Evolutionary conservation across 257 asterid species (phyloP), one percentile per base, ranked within the genome.

Genomic region (Anisodus tanguticus): DNA sequence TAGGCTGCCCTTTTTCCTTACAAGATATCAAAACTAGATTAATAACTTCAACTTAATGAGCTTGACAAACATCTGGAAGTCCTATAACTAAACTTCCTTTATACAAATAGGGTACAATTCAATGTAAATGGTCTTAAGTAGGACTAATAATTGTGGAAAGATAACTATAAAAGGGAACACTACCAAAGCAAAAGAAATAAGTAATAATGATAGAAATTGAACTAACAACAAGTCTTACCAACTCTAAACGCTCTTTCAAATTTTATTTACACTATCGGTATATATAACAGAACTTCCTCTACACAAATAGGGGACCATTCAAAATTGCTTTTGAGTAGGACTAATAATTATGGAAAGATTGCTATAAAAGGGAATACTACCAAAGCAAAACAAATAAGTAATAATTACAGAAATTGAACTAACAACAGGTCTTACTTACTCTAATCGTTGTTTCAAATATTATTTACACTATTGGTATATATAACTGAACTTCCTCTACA

Each of bases 321-420:
- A 22, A n/a, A 16, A 71, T 9, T 71, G 58, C 9, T 45, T 13
- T 9, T 45, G 58, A 45, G 57, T 9, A 43, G 37, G 80, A 35
- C 26, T 35, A 76, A 76, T 47, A 53, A 53, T 13, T 76, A 8
- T 76, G 62, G 63, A 76, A 76, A 53, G 63, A 51, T 53, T 51
- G 64, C 26, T 22, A 22, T 22, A 22, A 22, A 22, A 22, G 26
- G 26, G 26, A 67, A 67, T 35, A 35, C 62, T 22, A 81, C 45
- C 49, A 81, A 81, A 43, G 63, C 6, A 53, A 81, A 81, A 62
- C 10, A 17, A 63, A 63, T 51, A 66, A 22, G 12, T 63, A 59
- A 43, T 53, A 71, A 4, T 47, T 22, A 49, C 6, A 74, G 80
- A 74, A 19, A 49, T 49, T 5, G 66, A 59, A 84, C 79, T 5